Percentiles rank a stretch among this genome's conserved stretches.
Evolutionary conservation across 371 early-diverging fungal species (phyloP).

Genomic region (Mortierella sp.): DNA sequence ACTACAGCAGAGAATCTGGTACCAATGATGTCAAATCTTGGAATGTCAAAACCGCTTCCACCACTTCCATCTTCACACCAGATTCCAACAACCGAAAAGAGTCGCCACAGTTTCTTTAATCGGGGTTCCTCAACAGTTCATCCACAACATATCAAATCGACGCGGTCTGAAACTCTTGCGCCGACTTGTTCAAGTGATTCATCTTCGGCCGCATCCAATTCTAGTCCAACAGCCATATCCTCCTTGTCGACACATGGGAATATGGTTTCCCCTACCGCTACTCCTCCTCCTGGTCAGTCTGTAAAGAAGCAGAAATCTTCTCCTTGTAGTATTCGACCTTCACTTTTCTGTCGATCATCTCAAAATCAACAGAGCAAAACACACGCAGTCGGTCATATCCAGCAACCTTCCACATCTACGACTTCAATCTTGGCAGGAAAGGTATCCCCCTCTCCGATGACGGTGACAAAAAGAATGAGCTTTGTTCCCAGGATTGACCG

Average conservation of each 20-base stretch:
- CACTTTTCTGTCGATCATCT: conserved; percentile 25
- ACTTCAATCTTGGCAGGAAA: neutral
- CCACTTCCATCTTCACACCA: conserved; percentile 10
- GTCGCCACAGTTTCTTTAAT: conserved; percentile 46
- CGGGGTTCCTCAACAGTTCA: conserved; percentile 40
- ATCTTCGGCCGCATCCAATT: conserved; percentile 7
- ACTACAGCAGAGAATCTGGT: conserved; percentile 16
- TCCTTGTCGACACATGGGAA: conserved; percentile 2
- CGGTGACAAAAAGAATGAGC: neutral
- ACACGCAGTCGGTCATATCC: neutral
- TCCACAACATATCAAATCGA: conserved; percentile 24
- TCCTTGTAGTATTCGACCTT: conserved; percentile 21
- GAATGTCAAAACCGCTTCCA: conserved; percentile 17
- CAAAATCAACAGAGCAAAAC: conserved; percentile 2
- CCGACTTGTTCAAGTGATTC: conserved; percentile 18
- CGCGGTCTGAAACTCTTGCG: conserved; percentile 24
- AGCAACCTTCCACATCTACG: conserved; percentile 3
- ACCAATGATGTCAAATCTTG: conserved; percentile 38
- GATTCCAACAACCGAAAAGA: conserved; percentile 14
- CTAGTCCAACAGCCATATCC: conserved; percentile 7
- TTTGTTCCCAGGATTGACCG: conserved; percentile 20
- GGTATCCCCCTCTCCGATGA: too few relatives aligned
- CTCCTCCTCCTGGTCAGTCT: conserved; percentile 9
- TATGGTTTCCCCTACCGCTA: too few relatives aligned
- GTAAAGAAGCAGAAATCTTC: conserved; percentile 1